Percentiles rank a stretch among this genome's conserved stretches.
Conservation (phyloP, 129 eudicot genomes). For the Deinandra increscens region DNA sequence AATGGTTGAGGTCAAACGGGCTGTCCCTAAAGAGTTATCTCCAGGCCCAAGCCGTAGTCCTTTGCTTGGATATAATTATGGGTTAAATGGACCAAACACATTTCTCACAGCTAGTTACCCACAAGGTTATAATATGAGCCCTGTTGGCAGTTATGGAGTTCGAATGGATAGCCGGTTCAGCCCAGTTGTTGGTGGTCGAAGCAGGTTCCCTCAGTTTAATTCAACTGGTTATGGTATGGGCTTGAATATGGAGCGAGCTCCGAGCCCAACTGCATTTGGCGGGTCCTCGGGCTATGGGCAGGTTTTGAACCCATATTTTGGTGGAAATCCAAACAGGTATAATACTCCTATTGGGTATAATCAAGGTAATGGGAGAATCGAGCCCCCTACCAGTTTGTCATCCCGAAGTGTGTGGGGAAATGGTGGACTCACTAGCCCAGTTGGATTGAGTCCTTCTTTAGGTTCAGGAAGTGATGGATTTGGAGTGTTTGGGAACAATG, state of each 20-base stretch:
- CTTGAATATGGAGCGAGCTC: slow-evolving; percentile 52
- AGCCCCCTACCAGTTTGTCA: slow-evolving; percentile 48
- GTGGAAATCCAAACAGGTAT: slow-evolving; percentile 51
- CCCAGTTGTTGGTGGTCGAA: slow-evolving; percentile 49
- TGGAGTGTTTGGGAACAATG: slow-evolving; percentile 66
- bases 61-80: slow-evolving; percentile 54
- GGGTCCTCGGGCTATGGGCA: slow-evolving; percentile 60
- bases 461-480: slow-evolving; percentile 61
- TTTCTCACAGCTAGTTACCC: slow-evolving; percentile 49
- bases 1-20: slow-evolving; percentile 90
- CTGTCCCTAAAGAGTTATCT: slow-evolving; percentile 80
- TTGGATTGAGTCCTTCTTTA: slow-evolving; percentile 46
- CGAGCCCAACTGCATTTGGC: slow-evolving; percentile 53
- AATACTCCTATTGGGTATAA: slow-evolving; percentile 66
- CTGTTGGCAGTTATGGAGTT: slow-evolving; percentile 64
- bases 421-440: slow-evolving; percentile 46
- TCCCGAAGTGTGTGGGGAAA: slow-evolving; percentile 66
- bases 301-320: slow-evolving; percentile 52
- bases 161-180: slow-evolving; percentile 69
- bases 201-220: slow-evolving; percentile 62
- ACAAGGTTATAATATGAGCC: slow-evolving; percentile 66
- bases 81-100: slow-evolving; percentile 49
- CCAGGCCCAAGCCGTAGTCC: slow-evolving; percentile 71
- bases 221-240: slow-evolving; percentile 66
- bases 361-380: slow-evolving; percentile 44